phyloP scores from a whole-genome alignment of 331 rosid species.

The Phaseolus coccineus region DNA sequence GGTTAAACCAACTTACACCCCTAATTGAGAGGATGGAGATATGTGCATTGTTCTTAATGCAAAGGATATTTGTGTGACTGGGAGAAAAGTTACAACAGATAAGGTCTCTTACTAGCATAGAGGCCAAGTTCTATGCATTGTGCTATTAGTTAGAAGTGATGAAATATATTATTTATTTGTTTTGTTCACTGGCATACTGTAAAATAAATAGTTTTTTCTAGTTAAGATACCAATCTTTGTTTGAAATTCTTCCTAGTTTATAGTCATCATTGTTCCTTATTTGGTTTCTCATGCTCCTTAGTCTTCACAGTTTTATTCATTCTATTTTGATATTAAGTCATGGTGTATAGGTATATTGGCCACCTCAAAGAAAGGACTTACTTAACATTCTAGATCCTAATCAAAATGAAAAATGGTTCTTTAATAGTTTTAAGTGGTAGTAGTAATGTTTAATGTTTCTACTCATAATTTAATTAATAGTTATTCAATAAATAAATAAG shows the following conservation, averaged over 20 bases:
- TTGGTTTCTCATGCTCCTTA: slow-evolving; percentile 19
- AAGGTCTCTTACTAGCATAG: slow-evolving; percentile 95
- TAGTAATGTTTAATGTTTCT: too few species aligned
- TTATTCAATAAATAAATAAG: too few species aligned
- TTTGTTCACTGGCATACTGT: slow-evolving; percentile 11
- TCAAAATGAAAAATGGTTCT: too few species aligned
- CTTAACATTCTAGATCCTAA: too few species aligned
- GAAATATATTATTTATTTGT: slow-evolving; percentile 14
- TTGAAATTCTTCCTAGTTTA: background rate
- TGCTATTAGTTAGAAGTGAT: slow-evolving; percentile 16
- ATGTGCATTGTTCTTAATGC: slow-evolving; percentile 97
- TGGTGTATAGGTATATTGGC: too few species aligned
- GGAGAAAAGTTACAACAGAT: slow-evolving; percentile 80
- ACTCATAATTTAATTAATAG: too few species aligned
- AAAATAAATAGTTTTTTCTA: slow-evolving; percentile 34
- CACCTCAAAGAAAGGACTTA: too few species aligned
- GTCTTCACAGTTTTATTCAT: background rate
- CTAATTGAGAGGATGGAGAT: slow-evolving; percentile 93
- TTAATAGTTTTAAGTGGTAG: too few species aligned
- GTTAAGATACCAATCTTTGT: slow-evolving; percentile 24
- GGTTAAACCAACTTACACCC: slow-evolving; percentile 93
- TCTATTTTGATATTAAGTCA: slow-evolving; percentile 35
- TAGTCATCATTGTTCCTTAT: slow-evolving; percentile 13
- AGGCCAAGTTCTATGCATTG: slow-evolving; percentile 61
- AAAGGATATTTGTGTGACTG: slow-evolving; percentile 84